These are phyloP conservation scores for Diaporthe sp. DNA, from an alignment of 2,329 filamentous ascomycete genomes.

Conservation along the genomic window DNA sequence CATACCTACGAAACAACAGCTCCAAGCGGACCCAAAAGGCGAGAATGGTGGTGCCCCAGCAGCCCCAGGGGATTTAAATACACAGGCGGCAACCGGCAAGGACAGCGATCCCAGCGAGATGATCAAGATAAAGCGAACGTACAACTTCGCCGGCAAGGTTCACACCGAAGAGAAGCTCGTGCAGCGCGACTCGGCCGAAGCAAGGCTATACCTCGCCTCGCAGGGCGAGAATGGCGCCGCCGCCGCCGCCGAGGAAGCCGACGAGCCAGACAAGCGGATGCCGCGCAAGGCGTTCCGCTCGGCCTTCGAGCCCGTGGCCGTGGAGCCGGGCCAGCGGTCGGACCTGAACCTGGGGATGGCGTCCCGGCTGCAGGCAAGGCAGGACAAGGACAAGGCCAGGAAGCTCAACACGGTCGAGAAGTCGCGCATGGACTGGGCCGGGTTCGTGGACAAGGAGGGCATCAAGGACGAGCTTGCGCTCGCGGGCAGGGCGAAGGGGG, in stretches of 20 bases:
- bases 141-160: slow-evolving; percentile 79
- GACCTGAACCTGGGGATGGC: slow-evolving; percentile 70
- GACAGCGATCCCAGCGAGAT: slow-evolving; percentile 47
- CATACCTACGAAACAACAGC: slow-evolving; percentile 38
- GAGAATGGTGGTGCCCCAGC: slow-evolving; percentile 32
- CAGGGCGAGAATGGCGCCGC: slow-evolving; percentile 46
- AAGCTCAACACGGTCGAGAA: slow-evolving; percentile 79
- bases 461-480: slow-evolving; percentile 75
- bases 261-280: slow-evolving; percentile 52
- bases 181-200: slow-evolving; percentile 72
- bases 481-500: slow-evolving; percentile 72
- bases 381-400: slow-evolving; percentile 58
- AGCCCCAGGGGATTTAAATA: slow-evolving; percentile 33
- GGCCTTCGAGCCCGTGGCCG: slow-evolving; percentile 68
- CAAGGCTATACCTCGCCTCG: slow-evolving; percentile 70
- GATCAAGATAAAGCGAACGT: slow-evolving; percentile 76
- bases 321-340: slow-evolving; percentile 55
- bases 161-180: slow-evolving; percentile 79
- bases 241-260: slow-evolving; percentile 40
- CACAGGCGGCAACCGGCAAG: slow-evolving; percentile 27
- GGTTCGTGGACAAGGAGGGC: slow-evolving; percentile 77
- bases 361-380: slow-evolving; percentile 57
- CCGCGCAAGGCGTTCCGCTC: slow-evolving; percentile 70
- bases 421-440: slow-evolving; percentile 79
- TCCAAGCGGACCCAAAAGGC: slow-evolving; percentile 1